Evolutionary conservation across 805 yeast species (phyloP).

Genomic region (Candida taoyuanica): DNA sequence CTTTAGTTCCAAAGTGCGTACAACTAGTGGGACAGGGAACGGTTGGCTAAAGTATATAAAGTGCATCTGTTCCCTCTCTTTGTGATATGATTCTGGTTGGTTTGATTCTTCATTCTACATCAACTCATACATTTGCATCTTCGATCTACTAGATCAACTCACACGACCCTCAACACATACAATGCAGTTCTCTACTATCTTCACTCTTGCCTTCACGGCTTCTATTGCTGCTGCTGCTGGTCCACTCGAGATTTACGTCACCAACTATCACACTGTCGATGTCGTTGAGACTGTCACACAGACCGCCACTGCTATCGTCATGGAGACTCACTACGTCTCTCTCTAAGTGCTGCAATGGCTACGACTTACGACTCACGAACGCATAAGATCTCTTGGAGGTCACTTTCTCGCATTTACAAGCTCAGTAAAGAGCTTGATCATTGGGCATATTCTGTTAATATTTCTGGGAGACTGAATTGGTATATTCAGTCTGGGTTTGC

Average conservation of each 20-base stretch:
- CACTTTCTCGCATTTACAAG: too few relatives aligned
- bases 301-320: slow-evolving; percentile 23
- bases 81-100: not conserved
- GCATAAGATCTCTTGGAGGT: not conserved
- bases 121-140: not conserved
- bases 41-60: not conserved
- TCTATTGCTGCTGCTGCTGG: slow-evolving; percentile 22
- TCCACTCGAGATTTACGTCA: slow-evolving; percentile 25
- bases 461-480: too few relatives aligned
- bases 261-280: slow-evolving; percentile 24
- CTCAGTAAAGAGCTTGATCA: too few relatives aligned
- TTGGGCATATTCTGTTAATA: too few relatives aligned
- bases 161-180: slow-evolving; percentile 1
- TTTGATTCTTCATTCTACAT: not conserved
- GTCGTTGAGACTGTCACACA: slow-evolving; percentile 23
- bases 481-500: too few relatives aligned
- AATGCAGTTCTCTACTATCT: slow-evolving; percentile 23
- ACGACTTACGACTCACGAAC: not conserved
- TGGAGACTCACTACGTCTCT: slow-evolving; percentile 25
- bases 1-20: too few relatives aligned
- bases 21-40: too few relatives aligned
- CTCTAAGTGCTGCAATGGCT: not conserved
- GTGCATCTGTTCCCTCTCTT: not conserved
- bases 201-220: slow-evolving; percentile 19
- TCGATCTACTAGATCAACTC: not conserved